Evolutionary conservation across 352 stramenopile genomes (phyloP).

Genomic region (Albugo laibachii): DNA sequence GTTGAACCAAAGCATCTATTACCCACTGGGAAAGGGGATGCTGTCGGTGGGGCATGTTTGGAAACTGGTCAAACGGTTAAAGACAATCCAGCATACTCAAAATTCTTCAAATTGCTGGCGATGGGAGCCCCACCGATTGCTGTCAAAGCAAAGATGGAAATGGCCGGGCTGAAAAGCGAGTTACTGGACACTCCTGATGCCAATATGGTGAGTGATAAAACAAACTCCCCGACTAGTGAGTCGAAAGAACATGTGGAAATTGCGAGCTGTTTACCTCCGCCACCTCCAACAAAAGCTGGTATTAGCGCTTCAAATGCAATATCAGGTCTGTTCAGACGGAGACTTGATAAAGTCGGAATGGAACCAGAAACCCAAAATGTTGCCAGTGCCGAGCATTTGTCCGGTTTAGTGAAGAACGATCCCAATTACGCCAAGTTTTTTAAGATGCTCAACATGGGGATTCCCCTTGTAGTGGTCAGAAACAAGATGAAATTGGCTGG

Average conservation of each 20-base stretch:
- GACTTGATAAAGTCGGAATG: constrained; percentile 1
- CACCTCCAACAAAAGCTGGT: constrained; percentile 5
- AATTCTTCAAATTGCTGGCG: constrained; percentile 33
- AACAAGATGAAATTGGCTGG: constrained; percentile 47
- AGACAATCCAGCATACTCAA: background rate
- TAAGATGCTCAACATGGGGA: constrained; percentile 41
- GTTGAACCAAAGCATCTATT: too few relatives aligned
- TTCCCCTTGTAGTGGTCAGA: constrained; percentile 33
- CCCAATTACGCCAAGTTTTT: constrained; percentile 53
- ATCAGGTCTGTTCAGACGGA: constrained; percentile 6
- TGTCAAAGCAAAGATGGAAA: constrained; percentile 46
- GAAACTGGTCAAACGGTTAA: background rate
- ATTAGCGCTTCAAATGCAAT: constrained; percentile 2
- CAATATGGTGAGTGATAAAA: background rate
- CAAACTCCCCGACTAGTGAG: constrained; percentile 5
- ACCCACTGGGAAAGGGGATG: too few relatives aligned
- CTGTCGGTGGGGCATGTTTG: background rate
- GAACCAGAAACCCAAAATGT: background rate
- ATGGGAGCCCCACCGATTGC: constrained; percentile 36
- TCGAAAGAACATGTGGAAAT: background rate
- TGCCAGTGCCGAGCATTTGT: background rate
- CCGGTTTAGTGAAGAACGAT: constrained; percentile 35
- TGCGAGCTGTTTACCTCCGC: constrained; percentile 1
- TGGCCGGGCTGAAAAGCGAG: constrained; percentile 33
- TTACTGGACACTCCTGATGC: constrained; percentile 19